Evolutionary conservation across 495 filamentous ascomycete genomes (phyloP), one percentile per base, ranked within the genome.

Genomic region (Penicillium paradoxum): DNA sequence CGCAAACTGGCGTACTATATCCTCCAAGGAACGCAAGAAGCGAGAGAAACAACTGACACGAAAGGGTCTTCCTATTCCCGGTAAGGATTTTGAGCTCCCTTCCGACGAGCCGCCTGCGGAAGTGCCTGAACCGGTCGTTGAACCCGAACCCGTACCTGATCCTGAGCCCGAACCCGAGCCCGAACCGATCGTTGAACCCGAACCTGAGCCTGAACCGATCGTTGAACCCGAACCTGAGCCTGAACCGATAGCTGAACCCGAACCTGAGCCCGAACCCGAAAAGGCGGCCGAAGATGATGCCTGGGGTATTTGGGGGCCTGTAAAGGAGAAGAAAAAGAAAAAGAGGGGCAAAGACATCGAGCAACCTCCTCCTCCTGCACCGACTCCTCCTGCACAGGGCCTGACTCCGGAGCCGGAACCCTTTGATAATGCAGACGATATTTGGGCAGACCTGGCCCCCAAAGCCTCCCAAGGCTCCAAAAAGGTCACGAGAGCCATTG

Each of bases 361-460:
- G 29, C 74, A 72, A 37, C 73, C 68, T 45, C 76, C 75, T 57
- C 83, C 75, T 49, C 81, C 64, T 41, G 74, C 69, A 54, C 79
- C 71, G 9, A 77, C 74, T 19, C 75, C 77, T 21, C 77, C 78
- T 56, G 72, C 75, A 53, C 66, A 79, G 65, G 69, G 72, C 22
- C 56, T 75, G 11, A 72, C 63, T 15, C 74, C 69, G 17, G 79
- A 78, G 19, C 69, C 72, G 11, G 72, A 76, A 21, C 57, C 63
- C 19, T 59, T 49, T 32, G 55, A 63, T 1, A 49, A 56, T 21
- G 34, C 17, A 3, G 63, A 64, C 34, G 63, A 66, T 24, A 61
- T 70, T 11, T 79, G 74, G 74, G 71, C 70, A 24, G 68, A 66
- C 2, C 55, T 70, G 38, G 63, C 62, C 22, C 59, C 65, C 0